These are phyloP conservation scores for Termitomyces sp. DNA, from an alignment of 768 basidiomycete species.

Conservation along the genomic window DNA sequence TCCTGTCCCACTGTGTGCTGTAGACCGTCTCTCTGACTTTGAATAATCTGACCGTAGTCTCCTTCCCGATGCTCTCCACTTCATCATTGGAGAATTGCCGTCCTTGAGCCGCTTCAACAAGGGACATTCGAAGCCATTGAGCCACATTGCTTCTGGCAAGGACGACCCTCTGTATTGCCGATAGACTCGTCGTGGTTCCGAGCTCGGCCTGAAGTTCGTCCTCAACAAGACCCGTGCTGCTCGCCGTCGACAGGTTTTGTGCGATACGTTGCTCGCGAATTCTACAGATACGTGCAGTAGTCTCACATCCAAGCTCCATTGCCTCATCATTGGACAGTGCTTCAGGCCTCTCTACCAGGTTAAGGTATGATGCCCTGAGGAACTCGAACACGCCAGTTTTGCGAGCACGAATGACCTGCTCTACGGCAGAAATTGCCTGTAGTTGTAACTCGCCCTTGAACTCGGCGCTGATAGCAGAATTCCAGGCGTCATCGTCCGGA, in stretches of 20 bases:
- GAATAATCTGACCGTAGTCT: background rate
- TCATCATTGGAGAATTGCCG: background rate
- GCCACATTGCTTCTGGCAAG: background rate
- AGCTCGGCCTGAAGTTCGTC: background rate
- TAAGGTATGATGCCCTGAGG: background rate
- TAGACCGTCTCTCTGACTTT: background rate
- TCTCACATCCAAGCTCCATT: background rate
- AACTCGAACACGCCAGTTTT: background rate
- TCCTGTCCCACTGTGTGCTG: background rate
- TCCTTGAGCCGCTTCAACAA: background rate
- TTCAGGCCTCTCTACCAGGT: background rate
- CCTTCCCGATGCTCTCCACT: background rate
- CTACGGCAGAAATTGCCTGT: background rate
- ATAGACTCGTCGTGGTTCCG: background rate
- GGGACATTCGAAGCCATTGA: background rate
- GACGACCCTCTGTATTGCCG: background rate
- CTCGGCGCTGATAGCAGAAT: background rate
- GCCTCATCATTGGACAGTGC: background rate
- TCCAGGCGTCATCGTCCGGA: background rate
- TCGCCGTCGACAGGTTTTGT: background rate
- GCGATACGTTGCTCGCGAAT: background rate
- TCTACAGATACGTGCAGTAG: background rate
- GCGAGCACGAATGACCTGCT: background rate
- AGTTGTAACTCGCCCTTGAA: background rate
- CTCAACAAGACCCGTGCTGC: background rate